Evolutionary conservation across 768 basidiomycete species (phyloP).

Genomic region (Baorangia bicolor): DNA sequence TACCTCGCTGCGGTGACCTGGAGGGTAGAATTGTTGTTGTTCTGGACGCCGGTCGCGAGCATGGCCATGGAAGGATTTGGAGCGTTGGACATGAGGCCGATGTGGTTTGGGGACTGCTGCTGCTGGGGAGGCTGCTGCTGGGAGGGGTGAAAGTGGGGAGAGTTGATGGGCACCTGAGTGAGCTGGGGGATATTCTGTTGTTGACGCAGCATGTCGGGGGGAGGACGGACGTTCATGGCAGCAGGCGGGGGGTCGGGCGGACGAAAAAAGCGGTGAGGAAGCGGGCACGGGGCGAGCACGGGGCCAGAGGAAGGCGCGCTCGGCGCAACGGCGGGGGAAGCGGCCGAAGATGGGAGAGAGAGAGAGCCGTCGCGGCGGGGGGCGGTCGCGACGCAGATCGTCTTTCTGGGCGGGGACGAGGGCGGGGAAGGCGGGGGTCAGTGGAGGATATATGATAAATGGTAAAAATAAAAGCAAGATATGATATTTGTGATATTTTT

Average conservation of each 20-base stretch:
- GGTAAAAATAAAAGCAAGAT: slow-evolving; percentile 24
- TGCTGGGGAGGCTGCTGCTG: slow-evolving; percentile 38
- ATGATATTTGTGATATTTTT: slow-evolving; percentile 30
- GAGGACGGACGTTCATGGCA: slow-evolving; percentile 49
- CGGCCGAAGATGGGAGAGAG: not conserved
- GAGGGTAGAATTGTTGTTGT: slow-evolving; percentile 20
- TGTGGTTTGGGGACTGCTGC: slow-evolving; percentile 34
- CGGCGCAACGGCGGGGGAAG: not conserved
- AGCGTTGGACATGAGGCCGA: slow-evolving; percentile 37
- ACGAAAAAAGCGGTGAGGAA: slow-evolving; percentile 2
- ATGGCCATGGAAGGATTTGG: slow-evolving; percentile 40
- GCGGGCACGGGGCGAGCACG: not conserved
- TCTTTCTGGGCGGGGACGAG: not conserved
- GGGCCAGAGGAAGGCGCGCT: slow-evolving; percentile 2
- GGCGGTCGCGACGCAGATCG: slow-evolving; percentile 22
- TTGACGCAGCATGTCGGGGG: slow-evolving; percentile 45
- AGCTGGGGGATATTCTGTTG: slow-evolving; percentile 43
- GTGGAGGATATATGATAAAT: slow-evolving; percentile 11
- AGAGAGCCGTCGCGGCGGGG: slow-evolving; percentile 9
- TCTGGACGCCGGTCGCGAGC: slow-evolving; percentile 33
- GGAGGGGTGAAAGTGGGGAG: slow-evolving; percentile 38
- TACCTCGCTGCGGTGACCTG: slow-evolving; percentile 26
- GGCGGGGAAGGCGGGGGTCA: not conserved
- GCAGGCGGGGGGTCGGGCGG: slow-evolving; percentile 1
- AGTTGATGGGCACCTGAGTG: slow-evolving; percentile 35